phyloP scores from a whole-genome alignment of 768 basidiomycete species.

The Xerocomellus amylosporus region DNA sequence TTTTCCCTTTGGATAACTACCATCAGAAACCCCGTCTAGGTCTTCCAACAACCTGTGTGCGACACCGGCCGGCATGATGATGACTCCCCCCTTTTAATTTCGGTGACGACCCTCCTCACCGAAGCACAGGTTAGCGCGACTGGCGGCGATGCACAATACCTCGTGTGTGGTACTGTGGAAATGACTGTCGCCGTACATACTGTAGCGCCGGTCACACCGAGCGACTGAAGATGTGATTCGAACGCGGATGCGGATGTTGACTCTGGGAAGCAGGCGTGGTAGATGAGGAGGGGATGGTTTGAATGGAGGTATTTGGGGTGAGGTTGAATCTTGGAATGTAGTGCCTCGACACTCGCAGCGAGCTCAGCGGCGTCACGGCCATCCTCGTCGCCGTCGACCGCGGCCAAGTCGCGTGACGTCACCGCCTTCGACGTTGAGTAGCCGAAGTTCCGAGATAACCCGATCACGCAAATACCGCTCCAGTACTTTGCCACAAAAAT shows the following conservation, averaged over 20 bases:
- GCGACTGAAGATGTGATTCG: slow-evolving; percentile 33
- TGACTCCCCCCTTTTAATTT: slow-evolving; percentile 39
- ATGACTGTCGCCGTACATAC: slow-evolving; percentile 41
- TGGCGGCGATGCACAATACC: slow-evolving; percentile 35
- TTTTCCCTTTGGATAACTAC: slow-evolving; percentile 38
- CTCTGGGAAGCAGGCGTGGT: slow-evolving; percentile 32
- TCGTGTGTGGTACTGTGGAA: slow-evolving; percentile 46
- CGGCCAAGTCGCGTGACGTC: slow-evolving; percentile 4
- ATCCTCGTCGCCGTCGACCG: background rate
- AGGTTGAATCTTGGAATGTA: slow-evolving; percentile 32
- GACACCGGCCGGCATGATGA: slow-evolving; percentile 42
- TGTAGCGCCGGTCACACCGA: slow-evolving; percentile 42
- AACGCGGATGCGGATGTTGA: slow-evolving; percentile 23
- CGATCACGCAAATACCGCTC: background rate
- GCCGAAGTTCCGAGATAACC: slow-evolving; percentile 15
- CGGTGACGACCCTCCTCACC: slow-evolving; percentile 34
- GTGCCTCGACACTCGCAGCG: slow-evolving; percentile 29
- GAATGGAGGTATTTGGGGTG: slow-evolving; percentile 38
- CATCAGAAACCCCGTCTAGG: slow-evolving; percentile 35
- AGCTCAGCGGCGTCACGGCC: slow-evolving; percentile 20
- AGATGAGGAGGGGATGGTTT: slow-evolving; percentile 38
- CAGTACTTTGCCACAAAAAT: background rate
- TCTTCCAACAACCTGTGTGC: slow-evolving; percentile 37
- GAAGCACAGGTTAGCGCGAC: slow-evolving; percentile 38
- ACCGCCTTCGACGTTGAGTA: background rate